phyloP scores from a whole-genome alignment of 352 stramenopile species.

The Phytophthora melonis region DNA sequence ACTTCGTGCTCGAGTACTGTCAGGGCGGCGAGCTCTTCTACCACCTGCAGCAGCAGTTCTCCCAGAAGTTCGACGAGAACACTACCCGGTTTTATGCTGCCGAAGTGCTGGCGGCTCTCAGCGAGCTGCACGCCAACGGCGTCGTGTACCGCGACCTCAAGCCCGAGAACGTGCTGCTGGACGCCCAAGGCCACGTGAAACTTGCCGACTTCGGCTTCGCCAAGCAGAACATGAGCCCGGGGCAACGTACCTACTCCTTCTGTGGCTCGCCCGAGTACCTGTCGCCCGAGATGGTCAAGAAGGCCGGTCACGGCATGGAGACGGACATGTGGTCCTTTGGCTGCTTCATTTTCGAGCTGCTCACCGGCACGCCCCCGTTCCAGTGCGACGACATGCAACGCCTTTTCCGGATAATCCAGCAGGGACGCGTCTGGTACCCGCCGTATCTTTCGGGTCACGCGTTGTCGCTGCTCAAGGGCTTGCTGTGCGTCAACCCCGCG shows the following conservation, averaged over 20 bases:
- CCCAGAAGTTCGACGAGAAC: slow-evolving; percentile 73
- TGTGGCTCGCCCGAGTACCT: slow-evolving; percentile 87
- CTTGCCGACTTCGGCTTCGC: slow-evolving; percentile 88
- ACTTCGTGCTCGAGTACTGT: slow-evolving; percentile 90
- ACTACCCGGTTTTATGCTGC: slow-evolving; percentile 80
- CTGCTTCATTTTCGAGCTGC: slow-evolving; percentile 86
- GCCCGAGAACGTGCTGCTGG: slow-evolving; percentile 82
- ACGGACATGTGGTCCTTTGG: slow-evolving; percentile 91
- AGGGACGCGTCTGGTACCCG: slow-evolving; percentile 75
- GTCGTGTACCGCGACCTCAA: slow-evolving; percentile 79
- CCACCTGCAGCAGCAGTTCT: slow-evolving; percentile 81
- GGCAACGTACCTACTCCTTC: slow-evolving; percentile 80
- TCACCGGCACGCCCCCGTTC: slow-evolving; percentile 79
- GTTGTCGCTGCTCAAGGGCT: slow-evolving; percentile 58
- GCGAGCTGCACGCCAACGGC: slow-evolving; percentile 52
- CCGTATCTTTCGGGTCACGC: slow-evolving; percentile 57
- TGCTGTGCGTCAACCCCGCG: slow-evolving; percentile 59
- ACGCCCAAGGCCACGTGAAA: slow-evolving; percentile 81
- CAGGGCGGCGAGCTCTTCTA: slow-evolving; percentile 88
- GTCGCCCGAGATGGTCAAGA: slow-evolving; percentile 87
- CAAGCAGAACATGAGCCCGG: slow-evolving; percentile 69
- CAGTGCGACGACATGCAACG: slow-evolving; percentile 66
- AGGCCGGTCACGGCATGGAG: slow-evolving; percentile 73
- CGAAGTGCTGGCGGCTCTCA: slow-evolving; percentile 69
- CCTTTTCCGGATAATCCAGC: slow-evolving; percentile 73